phyloP scores from a whole-genome alignment of 2,329 filamentous ascomycete species.

The Apiospora pterosperma region DNA sequence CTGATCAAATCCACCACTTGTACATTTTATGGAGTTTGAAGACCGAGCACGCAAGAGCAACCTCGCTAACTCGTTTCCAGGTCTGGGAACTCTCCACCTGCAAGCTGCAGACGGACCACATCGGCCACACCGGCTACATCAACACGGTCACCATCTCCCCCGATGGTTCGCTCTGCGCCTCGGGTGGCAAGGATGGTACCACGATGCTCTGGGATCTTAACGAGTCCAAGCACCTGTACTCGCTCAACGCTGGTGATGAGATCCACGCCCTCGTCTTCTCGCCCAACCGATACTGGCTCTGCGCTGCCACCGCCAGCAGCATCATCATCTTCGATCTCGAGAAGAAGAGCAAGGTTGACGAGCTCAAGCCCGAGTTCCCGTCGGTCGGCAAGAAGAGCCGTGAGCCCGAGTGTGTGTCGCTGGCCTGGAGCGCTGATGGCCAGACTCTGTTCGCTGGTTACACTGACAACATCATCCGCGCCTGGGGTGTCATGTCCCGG shows the following conservation, averaged over 20 bases:
- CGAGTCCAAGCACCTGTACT: conserved; percentile 99
- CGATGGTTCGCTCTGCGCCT: conserved; percentile 97
- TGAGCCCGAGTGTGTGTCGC: conserved; percentile 94
- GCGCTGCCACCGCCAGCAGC: conserved; percentile 92
- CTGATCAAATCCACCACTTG: conserved; percentile 53
- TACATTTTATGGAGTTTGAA: neutral
- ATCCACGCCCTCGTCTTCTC: conserved; percentile 99
- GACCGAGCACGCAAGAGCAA: neutral
- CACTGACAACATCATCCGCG: conserved; percentile 99
- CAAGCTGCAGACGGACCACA: conserved; percentile 99
- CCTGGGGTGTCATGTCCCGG: conserved; percentile 96
- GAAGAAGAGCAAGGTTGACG: conserved; percentile 99
- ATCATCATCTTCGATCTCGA: conserved; percentile 99
- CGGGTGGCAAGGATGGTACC: conserved; percentile 98
- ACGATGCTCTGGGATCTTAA: conserved; percentile 99
- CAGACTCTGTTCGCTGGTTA: conserved; percentile 99
- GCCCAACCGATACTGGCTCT: conserved; percentile 99
- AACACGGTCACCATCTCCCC: conserved; percentile 99
- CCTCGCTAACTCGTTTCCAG: conserved; percentile 42
- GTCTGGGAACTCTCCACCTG: conserved; percentile 99
- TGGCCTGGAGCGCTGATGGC: conserved; percentile 97
- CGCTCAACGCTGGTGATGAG: conserved; percentile 98
- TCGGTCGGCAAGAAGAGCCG: conserved; percentile 98
- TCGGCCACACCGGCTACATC: conserved; percentile 99
- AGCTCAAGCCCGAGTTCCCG: conserved; percentile 98